Evolutionary conservation across 1,284 basidiomycete species (phyloP).

Genomic region (Fistulinella staudtii): DNA sequence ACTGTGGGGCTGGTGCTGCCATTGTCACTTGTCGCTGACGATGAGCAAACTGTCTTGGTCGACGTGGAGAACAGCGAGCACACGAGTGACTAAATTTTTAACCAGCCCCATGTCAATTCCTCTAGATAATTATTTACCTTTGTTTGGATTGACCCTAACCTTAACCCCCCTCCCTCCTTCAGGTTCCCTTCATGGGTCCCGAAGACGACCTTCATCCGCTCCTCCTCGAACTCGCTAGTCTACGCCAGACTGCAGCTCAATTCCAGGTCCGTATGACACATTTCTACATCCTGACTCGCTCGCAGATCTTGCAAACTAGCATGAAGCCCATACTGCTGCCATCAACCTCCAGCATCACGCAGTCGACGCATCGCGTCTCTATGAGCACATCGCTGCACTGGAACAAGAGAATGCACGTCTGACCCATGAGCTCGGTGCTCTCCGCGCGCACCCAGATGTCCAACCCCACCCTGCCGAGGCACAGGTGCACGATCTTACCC

Average conservation of each 20-base stretch:
- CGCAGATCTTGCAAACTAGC: slow-evolving; percentile 40
- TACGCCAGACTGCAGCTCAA: slow-evolving; percentile 58
- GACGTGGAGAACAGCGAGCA: slow-evolving; percentile 13
- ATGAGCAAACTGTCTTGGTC: slow-evolving; percentile 9
- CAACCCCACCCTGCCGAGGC: slow-evolving; percentile 42
- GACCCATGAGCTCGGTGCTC: slow-evolving; percentile 46
- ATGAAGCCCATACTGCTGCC: slow-evolving; percentile 62
- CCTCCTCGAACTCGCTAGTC: slow-evolving; percentile 57
- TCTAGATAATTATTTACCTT: no score
- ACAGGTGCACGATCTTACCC: slow-evolving; percentile 58
- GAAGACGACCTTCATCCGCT: slow-evolving; percentile 63
- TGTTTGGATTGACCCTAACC: slow-evolving; percentile 30
- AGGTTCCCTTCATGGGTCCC: slow-evolving; percentile 16
- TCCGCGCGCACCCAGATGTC: slow-evolving; percentile 48
- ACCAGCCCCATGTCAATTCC: no score
- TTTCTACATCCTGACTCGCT: slow-evolving; percentile 1
- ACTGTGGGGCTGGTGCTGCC: slow-evolving; percentile 21
- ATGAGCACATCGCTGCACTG: slow-evolving; percentile 45
- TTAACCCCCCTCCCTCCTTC: neutral
- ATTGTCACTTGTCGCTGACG: slow-evolving; percentile 14
- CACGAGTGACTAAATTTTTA: slow-evolving; percentile 16
- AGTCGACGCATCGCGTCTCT: slow-evolving; percentile 46
- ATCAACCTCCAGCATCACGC: slow-evolving; percentile 62
- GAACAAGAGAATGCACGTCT: slow-evolving; percentile 57
- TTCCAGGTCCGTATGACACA: slow-evolving; percentile 51